Base-by-base conservation (phyloP, 208 protist species). In the Trypanosomatidae sp. region DNA sequence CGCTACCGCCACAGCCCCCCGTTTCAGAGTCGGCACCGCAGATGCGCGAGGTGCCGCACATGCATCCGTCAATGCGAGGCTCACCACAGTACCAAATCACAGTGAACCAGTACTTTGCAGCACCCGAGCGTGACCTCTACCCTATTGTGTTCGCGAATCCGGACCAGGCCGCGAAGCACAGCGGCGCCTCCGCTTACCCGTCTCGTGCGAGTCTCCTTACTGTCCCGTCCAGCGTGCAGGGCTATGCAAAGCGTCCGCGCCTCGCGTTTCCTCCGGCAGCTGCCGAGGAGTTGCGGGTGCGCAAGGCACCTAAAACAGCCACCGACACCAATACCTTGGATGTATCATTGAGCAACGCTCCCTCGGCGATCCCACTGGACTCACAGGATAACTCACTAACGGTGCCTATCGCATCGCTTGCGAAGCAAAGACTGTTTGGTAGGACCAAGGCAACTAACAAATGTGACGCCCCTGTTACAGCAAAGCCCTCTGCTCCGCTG, bases 71-170 rank as follows among this genome's bases (percentile, higher is more conserved):
- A 6, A 49, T 73, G 49, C 66, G 67, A 25, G 73, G 69, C 17
- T 7, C 75, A 1, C 75, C 69, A 22, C 60, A 55, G 64, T 73
- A 66, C 33, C 50, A 80, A 2, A 80, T 80, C 58, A 80, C 75
- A 2, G 64, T 80, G 43, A 80, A 80, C 41, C 69, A 74, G 64
- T 80, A 80, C 75, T 80, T 75, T 47, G 55, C 75, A 9, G 69
- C 69, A 9, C 55, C 75, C 39, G 62, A 62, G 55, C 66, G 60
- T 47, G 58, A 10, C 74, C 39, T 69, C 30, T 73, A 70, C 33
- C 68, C 74, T 8, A 9, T 69, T 0, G 62, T 73, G 41, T 43
- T 44, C 9, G 39, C 68, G 6, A 1, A 53, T 12, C 15, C 47
- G 15, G 39, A 41, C 39, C 25, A 62, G 15, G 36, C 49, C 13